A percentile compares a stretch with the other conserved stretches of the same genome.
Evolutionary conservation across 805 yeast genomes (phyloP).

Genomic region (Yamadazyma insecticola): DNA sequence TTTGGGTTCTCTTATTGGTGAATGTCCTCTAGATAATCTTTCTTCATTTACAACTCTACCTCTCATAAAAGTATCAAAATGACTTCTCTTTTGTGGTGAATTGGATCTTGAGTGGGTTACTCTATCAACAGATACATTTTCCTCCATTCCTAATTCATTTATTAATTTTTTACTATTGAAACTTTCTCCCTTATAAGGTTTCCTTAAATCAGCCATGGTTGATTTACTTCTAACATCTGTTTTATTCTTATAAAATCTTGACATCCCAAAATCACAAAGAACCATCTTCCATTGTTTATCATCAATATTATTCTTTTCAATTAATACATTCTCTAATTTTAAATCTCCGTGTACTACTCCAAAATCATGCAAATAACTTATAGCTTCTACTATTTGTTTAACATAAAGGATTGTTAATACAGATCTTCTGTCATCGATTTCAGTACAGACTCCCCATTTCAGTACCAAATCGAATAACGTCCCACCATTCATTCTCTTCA

Average conservation of each 20-base stretch:
- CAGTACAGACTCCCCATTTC: slow-evolving; percentile 48
- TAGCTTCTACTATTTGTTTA: slow-evolving; percentile 53
- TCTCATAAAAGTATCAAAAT: no score
- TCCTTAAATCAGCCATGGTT: slow-evolving; percentile 23
- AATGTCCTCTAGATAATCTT: slow-evolving; percentile 2
- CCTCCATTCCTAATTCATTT: slow-evolving; percentile 6
- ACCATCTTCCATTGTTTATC: slow-evolving; percentile 36
- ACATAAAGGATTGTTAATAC: slow-evolving; percentile 5
- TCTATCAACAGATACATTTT: slow-evolving; percentile 5
- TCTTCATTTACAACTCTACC: no score
- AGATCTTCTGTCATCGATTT: slow-evolving; percentile 6
- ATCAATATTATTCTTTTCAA: slow-evolving; percentile 33
- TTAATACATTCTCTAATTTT: slow-evolving; percentile 73
- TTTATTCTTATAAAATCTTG: slow-evolving; percentile 25
- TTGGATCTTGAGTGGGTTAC: slow-evolving; percentile 9
- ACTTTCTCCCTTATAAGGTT: slow-evolving; percentile 32
- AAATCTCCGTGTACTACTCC: slow-evolving; percentile 79
- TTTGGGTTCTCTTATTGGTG: slow-evolving; percentile 4
- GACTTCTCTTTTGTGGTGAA: slow-evolving; percentile 9
- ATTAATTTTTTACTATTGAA: slow-evolving; percentile 9
- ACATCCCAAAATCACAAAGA: slow-evolving; percentile 91
- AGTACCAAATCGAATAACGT: slow-evolving; percentile 73
- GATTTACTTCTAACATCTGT: slow-evolving; percentile 11
- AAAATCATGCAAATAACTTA: slow-evolving; percentile 53
- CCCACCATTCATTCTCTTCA: slow-evolving; percentile 67